Percentiles rank a stretch among this genome's conserved stretches.
Conservation (phyloP, 2,329 filamentous ascomycete species). For the Arachnopeziza araneosa region DNA sequence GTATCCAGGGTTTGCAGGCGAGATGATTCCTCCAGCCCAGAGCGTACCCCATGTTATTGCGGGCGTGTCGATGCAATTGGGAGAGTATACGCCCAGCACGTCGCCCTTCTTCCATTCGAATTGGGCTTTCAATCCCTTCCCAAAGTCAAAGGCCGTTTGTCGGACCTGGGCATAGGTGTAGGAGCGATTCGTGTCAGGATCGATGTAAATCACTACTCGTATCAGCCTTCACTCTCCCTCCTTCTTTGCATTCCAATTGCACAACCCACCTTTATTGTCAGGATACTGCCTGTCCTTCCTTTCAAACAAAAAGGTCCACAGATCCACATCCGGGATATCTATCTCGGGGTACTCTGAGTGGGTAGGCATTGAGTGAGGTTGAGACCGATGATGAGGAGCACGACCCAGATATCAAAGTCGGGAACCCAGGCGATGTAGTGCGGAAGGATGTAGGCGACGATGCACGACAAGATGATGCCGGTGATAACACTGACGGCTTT, state of each 20-base stretch:
- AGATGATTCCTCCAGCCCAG: conserved; percentile 77
- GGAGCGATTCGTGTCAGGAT: conserved; percentile 59
- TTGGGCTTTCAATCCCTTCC: conserved; percentile 65
- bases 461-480: conserved; percentile 19
- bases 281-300: conserved; percentile 57
- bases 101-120: conserved; percentile 81
- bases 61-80: conserved; percentile 81
- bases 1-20: conserved; percentile 86
- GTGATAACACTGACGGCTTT: conserved; percentile 17
- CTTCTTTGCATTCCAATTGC: not conserved
- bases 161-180: conserved; percentile 70
- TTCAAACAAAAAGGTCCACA: conserved; percentile 77
- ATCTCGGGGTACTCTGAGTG: conserved; percentile 34
- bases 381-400: conserved; percentile 22
- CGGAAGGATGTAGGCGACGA: conserved; percentile 18
- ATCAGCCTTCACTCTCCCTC: not conserved
- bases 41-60: conserved; percentile 70
- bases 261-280: conserved; percentile 62
- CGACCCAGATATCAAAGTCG: conserved; percentile 21
- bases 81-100: conserved; percentile 75
- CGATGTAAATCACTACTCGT: conserved; percentile 66
- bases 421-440: conserved; percentile 25
- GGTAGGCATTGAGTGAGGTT: conserved; percentile 29
- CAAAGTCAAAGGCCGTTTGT: conserved; percentile 65
- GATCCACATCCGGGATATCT: conserved; percentile 66